Percentiles rank a stretch among this genome's conserved stretches.
Evolutionary conservation across 805 yeast species (phyloP).

Genomic region (Starmerella riodocensis): DNA sequence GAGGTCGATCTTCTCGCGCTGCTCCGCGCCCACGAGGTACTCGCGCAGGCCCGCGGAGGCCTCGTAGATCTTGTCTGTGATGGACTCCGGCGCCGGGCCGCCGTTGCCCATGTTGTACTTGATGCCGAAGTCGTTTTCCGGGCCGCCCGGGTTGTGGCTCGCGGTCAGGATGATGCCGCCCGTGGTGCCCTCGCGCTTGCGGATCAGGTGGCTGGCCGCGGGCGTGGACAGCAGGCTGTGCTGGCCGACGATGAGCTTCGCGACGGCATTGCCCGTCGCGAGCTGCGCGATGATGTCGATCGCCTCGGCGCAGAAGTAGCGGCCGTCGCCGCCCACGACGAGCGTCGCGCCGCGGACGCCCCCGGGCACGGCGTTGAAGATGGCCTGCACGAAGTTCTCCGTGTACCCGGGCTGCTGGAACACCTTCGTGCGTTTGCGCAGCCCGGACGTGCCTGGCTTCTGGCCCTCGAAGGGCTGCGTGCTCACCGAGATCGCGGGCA

Average conservation of each 20-base stretch:
- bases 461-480: constrained; percentile 79
- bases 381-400: constrained; percentile 85
- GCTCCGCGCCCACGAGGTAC: constrained; percentile 43
- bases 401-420: constrained; percentile 72
- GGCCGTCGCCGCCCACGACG: constrained; percentile 95
- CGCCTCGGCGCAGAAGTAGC: constrained; percentile 74
- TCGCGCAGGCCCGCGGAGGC: constrained; percentile 43
- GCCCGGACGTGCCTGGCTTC: constrained; percentile 96
- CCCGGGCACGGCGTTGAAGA: constrained; percentile 78
- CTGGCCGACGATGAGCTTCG: constrained; percentile 74
- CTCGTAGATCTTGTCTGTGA: constrained; percentile 76
- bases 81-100: constrained; percentile 95
- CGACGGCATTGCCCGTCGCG: constrained; percentile 84
- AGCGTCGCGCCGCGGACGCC: constrained; percentile 61
- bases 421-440: constrained; percentile 78
- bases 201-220: constrained; percentile 86
- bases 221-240: constrained; percentile 86
- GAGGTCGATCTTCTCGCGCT: constrained; percentile 55
- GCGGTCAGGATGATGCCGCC: constrained; percentile 97
- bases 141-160: constrained; percentile 97
- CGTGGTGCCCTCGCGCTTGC: constrained; percentile 47
- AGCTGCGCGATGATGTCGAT: constrained; percentile 70
- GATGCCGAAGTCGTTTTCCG: constrained; percentile 81
- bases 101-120: constrained; percentile 91
- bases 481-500: constrained; percentile 27